A percentile compares a stretch with the other conserved stretches of the same genome.
Evolutionary conservation across 805 yeast genomes (phyloP).

Genomic region (Myxozyma nipponensis): DNA sequence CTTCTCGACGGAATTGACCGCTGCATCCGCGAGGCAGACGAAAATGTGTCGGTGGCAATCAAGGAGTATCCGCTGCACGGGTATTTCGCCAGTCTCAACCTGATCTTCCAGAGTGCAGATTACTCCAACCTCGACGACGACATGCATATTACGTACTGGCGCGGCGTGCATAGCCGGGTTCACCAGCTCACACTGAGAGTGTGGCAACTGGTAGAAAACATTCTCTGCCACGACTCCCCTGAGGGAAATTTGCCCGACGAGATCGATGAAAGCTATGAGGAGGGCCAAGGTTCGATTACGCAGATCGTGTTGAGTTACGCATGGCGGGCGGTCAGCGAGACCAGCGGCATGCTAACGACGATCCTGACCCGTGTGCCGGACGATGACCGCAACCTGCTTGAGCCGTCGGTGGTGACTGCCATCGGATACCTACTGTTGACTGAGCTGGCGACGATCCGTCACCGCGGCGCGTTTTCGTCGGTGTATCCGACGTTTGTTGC

Average conservation of each 20-base stretch:
- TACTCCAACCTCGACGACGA: slow-evolving; percentile 1
- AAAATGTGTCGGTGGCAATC: slow-evolving; percentile 44
- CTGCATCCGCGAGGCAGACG: slow-evolving; percentile 38
- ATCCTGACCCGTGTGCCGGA: slow-evolving; percentile 40
- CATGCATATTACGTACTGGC: not conserved
- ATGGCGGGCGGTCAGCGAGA: slow-evolving; percentile 82
- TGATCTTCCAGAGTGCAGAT: slow-evolving; percentile 41
- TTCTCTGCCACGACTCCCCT: slow-evolving; percentile 66
- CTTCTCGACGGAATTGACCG: slow-evolving; percentile 39
- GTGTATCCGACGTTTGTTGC: slow-evolving; percentile 75
- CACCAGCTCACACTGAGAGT: slow-evolving; percentile 27
- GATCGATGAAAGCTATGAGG: slow-evolving; percentile 28
- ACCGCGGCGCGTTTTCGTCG: slow-evolving; percentile 88
- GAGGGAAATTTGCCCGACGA: slow-evolving; percentile 57
- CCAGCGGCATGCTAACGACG: slow-evolving; percentile 51
- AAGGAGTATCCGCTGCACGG: slow-evolving; percentile 62
- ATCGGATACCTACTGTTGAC: slow-evolving; percentile 56
- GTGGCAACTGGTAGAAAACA: slow-evolving; percentile 48
- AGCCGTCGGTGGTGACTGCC: slow-evolving; percentile 33
- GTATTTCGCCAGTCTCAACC: slow-evolving; percentile 54
- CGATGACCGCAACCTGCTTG: slow-evolving; percentile 26
- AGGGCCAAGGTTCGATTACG: slow-evolving; percentile 38
- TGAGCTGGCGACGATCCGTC: slow-evolving; percentile 72
- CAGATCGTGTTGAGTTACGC: slow-evolving; percentile 57
- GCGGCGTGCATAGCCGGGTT: slow-evolving; percentile 13